Evolutionary conservation across 2,329 filamentous ascomycete genomes (phyloP).

Genomic region (Penicillium sp.): DNA sequence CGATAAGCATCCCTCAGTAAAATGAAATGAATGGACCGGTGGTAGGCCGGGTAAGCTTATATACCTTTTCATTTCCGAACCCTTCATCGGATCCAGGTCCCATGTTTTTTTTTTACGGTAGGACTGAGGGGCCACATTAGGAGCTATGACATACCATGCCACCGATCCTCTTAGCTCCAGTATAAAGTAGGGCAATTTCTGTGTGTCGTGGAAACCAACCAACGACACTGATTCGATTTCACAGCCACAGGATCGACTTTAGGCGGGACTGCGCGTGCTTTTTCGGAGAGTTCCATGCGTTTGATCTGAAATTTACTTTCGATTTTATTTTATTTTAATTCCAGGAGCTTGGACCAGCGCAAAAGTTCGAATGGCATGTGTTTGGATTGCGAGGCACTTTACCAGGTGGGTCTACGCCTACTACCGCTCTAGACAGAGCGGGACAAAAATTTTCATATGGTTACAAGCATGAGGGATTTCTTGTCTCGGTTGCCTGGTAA

Average conservation of each 20-base stretch:
- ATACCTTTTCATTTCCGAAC: constrained; percentile 10
- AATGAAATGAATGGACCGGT: constrained; percentile 11
- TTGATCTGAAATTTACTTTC: neutral
- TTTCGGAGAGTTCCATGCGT: constrained; percentile 14
- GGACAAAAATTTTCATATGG: neutral
- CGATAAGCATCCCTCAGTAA: constrained; percentile 66
- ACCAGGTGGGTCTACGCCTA: neutral
- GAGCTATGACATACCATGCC: constrained; percentile 22
- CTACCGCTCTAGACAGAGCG: neutral
- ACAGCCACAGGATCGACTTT: constrained; percentile 24
- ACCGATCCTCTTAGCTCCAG: neutral
- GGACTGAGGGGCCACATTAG: constrained; percentile 15
- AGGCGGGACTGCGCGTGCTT: constrained; percentile 16
- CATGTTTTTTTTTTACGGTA: constrained; percentile 3
- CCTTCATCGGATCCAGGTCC: neutral
- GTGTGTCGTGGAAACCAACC: constrained; percentile 9
- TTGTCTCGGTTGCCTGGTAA: neutral
- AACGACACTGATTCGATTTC: constrained; percentile 14
- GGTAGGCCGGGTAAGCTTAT: constrained; percentile 14
- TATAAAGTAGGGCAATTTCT: constrained; percentile 6
- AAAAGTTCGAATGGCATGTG: neutral
- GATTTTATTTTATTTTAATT: neutral
- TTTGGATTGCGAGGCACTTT: neutral
- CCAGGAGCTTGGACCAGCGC: constrained; percentile 15
- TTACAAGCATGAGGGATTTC: neutral